These are phyloP conservation scores for Phyllostachys edulis DNA, from an alignment of 176 grass and related monocot species.

Conservation along the genomic window DNA sequence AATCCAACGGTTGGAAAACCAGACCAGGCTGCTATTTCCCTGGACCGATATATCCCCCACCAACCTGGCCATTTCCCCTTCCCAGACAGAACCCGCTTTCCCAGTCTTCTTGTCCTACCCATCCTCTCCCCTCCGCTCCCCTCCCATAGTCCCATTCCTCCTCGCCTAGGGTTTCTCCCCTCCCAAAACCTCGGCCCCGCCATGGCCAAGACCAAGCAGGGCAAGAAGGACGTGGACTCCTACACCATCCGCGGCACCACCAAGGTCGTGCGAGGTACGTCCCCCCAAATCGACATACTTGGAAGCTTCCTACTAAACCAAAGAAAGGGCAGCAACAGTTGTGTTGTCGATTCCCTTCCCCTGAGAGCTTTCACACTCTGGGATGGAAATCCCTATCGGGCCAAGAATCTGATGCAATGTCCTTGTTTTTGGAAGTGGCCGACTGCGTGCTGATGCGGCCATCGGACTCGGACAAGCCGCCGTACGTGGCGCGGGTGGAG, in stretches of 20 bases:
- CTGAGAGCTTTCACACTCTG: too few relatives aligned
- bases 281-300: too few relatives aligned
- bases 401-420: constrained; percentile 35
- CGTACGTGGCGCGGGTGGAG: constrained; percentile 83
- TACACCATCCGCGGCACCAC: constrained; percentile 84
- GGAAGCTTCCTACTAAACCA: too few relatives aligned
- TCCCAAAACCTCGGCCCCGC: constrained; percentile 14
- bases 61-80: background rate
- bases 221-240: constrained; percentile 71
- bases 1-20: background rate
- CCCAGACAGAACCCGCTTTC: background rate
- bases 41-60: background rate
- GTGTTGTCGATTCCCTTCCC: too few relatives aligned
- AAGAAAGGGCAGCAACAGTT: too few relatives aligned
- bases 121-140: background rate
- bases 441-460: constrained; percentile 88
- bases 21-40: background rate
- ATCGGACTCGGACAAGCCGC: constrained; percentile 69
- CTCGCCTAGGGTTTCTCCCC: constrained; percentile 35
- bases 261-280: constrained; percentile 73
- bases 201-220: constrained; percentile 83
- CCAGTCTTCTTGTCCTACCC: background rate
- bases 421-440: constrained; percentile 37
- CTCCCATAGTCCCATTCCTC: constrained; percentile 11
- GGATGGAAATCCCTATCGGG: too few relatives aligned